phyloP scores from a whole-genome alignment of 495 filamentous ascomycete genomes.

The Aspergillus egyptiacus region DNA sequence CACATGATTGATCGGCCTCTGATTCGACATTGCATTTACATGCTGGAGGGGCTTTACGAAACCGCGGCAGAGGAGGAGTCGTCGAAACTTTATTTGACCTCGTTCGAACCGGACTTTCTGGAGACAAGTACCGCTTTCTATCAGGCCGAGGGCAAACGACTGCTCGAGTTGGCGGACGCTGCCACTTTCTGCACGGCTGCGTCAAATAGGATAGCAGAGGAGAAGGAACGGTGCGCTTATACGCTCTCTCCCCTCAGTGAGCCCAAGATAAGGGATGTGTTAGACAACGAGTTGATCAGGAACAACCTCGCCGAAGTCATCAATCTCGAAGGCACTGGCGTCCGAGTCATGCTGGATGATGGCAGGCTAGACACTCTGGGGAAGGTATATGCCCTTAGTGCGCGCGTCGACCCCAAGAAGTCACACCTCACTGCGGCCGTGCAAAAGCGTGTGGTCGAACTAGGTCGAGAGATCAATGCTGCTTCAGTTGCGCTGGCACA shows the following conservation, averaged over 20 bases:
- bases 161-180: slow-evolving; percentile 74
- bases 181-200: slow-evolving; percentile 78
- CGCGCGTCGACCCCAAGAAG: slow-evolving; percentile 74
- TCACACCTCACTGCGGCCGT: slow-evolving; percentile 60
- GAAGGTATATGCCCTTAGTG: slow-evolving; percentile 70
- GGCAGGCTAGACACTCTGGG: slow-evolving; percentile 69
- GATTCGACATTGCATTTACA: slow-evolving; percentile 76
- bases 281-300: slow-evolving; percentile 74
- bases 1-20: slow-evolving; percentile 82
- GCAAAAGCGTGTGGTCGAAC: slow-evolving; percentile 66
- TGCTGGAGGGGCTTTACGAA: slow-evolving; percentile 89
- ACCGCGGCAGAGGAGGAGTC: slow-evolving; percentile 61
- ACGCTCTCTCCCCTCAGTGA: slow-evolving; percentile 66
- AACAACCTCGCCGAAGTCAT: slow-evolving; percentile 76
- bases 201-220: slow-evolving; percentile 66
- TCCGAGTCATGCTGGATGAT: slow-evolving; percentile 87
- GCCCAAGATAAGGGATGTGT: slow-evolving; percentile 65
- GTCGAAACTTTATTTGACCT: slow-evolving; percentile 74
- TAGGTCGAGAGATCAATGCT: slow-evolving; percentile 77
- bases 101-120: slow-evolving; percentile 77
- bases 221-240: slow-evolving; percentile 71
- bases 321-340: slow-evolving; percentile 73
- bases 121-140: slow-evolving; percentile 69
- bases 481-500: slow-evolving; percentile 38
- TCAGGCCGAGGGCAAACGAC: slow-evolving; percentile 57